Evolutionary conservation across 2,329 filamentous ascomycete species (phyloP), one percentile per base, ranked within the genome.

Genomic region (Verticillium nubilum): DNA sequence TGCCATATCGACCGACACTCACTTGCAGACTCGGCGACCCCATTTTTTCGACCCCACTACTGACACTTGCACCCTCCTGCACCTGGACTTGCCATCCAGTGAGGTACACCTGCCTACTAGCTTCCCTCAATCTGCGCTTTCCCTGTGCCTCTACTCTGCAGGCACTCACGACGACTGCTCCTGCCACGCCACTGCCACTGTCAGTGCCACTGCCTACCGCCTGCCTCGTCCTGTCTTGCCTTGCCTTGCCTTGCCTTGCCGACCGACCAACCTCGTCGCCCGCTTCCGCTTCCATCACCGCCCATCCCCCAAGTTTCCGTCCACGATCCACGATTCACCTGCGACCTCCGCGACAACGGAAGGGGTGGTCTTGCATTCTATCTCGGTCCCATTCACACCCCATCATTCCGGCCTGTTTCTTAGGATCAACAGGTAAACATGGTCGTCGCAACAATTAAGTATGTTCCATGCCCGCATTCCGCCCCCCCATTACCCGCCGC

Each of bases 361-460:
- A 25, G 19, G 42, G 42, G 42, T 47, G 42, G 42, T 47, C 42
- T 47, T 47, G 42, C 42, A 47, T 47, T 47, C 42, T 47, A 47
- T 47, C 42, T 47, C 19, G n/a, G 42, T 47, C 42, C 19, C 29
- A 7, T 25, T 25, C 42, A 19, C 42, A 47, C n/a, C 42, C 42
- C n/a, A n/a, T 47, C 42, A 47, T 47, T 47, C 42, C 42, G 42
- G 42, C 19, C 42, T 47, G 42, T 47, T 13, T 23, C 42, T 47
- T 47, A 47, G 42, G 12, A 23, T 47, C 42, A 47, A 47, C 42
- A 47, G 42, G 42, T 47, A 10, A 82, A 78, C 73, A 83, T 85
- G 78, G 82, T 85, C 69, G 82, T 85, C 75, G 82, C 83, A 78
- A 86, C 83, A 68, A 86, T 86, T 76, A 86, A 86, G 83, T 86